Percentiles rank a stretch among this genome's conserved stretches.
These are phyloP conservation scores for Mycena polygramma DNA, from an alignment of 768 basidiomycete species.

Conservation along the genomic window DNA sequence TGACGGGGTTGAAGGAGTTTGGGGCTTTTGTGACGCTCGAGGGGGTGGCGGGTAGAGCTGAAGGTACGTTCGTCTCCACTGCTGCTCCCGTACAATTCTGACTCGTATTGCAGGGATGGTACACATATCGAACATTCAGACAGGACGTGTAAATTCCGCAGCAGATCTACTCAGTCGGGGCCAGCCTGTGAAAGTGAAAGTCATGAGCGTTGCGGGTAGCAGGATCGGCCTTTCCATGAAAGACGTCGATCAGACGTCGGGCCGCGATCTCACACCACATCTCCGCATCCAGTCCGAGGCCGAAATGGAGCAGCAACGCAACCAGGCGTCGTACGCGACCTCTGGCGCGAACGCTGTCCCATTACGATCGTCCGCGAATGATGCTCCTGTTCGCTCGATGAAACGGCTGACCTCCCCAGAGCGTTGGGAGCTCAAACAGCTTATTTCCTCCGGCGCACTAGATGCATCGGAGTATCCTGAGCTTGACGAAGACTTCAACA, in stretches of 20 bases:
- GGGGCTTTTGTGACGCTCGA: constrained; percentile 95
- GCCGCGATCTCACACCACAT: constrained; percentile 94
- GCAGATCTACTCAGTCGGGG: constrained; percentile 88
- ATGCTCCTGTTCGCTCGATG: constrained; percentile 77
- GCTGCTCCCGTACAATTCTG: constrained; percentile 23
- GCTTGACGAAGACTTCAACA: constrained; percentile 86
- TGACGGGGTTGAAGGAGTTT: constrained; percentile 92
- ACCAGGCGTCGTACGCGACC: constrained; percentile 69
- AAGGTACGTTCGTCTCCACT: constrained; percentile 71
- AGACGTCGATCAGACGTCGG: constrained; percentile 93
- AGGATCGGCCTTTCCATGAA: constrained; percentile 95
- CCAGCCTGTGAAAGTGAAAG: constrained; percentile 94
- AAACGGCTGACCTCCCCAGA: constrained; percentile 96
- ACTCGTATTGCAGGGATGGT: constrained; percentile 81
- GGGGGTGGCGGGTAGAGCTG: constrained; percentile 85
- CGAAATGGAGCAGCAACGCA: constrained; percentile 88
- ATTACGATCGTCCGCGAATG: constrained; percentile 65
- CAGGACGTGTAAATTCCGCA: constrained; percentile 88
- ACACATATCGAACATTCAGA: constrained; percentile 93
- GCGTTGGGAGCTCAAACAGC: constrained; percentile 99
- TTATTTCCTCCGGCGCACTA: constrained; percentile 95
- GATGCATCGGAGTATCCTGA: constrained; percentile 95
- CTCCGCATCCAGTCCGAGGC: constrained; percentile 94
- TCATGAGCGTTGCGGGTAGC: constrained; percentile 90
- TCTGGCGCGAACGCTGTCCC: constrained; percentile 93